phyloP scores from a whole-genome alignment of 106 monocot species.

The Gastrodia elata region DNA sequence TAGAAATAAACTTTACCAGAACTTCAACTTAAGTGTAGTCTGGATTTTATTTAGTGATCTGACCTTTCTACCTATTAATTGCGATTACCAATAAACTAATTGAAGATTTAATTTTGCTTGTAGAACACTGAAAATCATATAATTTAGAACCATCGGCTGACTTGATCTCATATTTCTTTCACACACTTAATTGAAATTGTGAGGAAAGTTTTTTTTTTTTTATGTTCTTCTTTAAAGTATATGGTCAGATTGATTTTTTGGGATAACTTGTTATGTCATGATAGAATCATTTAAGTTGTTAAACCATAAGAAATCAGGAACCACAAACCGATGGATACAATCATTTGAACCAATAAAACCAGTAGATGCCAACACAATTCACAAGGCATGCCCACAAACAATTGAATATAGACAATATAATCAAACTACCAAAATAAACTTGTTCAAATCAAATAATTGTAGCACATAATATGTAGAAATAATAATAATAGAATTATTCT shows the following conservation, averaged over 20 bases:
- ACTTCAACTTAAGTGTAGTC: background rate
- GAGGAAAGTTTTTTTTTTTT: background rate
- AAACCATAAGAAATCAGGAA: too few species aligned
- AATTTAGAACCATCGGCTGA: background rate
- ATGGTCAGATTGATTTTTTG: background rate
- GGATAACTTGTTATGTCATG: too few species aligned
- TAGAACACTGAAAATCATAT: background rate
- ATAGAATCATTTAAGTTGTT: too few species aligned
- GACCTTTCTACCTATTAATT: background rate
- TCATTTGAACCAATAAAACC: too few species aligned
- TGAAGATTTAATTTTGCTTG: background rate
- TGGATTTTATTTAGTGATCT: background rate
- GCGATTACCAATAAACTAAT: background rate
- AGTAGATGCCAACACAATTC: too few species aligned
- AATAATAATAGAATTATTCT: too few species aligned
- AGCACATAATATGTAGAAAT: background rate
- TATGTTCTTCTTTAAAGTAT: background rate
- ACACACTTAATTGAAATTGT: background rate
- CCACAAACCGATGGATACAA: too few species aligned
- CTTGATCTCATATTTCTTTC: background rate
- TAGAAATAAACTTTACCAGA: background rate
- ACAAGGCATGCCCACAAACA: background rate
- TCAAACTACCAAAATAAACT: background rate
- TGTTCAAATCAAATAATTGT: background rate
- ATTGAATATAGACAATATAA: background rate